Evolutionary conservation across 129 eudicot genomes (phyloP).

Genomic region (Flaveria ramosissima): DNA sequence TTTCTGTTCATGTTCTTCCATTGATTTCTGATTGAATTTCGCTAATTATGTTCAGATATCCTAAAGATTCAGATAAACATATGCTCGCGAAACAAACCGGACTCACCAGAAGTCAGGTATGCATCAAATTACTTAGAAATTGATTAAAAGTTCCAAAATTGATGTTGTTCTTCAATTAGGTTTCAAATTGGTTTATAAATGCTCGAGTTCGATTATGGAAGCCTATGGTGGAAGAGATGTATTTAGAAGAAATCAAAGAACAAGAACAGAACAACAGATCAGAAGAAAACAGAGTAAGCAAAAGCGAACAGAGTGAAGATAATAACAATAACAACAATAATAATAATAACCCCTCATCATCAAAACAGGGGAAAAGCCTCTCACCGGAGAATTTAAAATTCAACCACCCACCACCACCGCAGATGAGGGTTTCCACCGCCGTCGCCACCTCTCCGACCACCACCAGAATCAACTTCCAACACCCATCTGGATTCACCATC

Average conservation of each 20-base stretch:
- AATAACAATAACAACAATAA: conserved; percentile 14
- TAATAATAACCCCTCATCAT: conserved; percentile 15
- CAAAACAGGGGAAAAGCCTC: conserved; percentile 37
- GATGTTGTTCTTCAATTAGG: conserved; percentile 38
- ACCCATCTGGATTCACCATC: conserved; percentile 55
- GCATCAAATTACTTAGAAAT: background rate
- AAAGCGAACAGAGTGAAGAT: conserved; percentile 55
- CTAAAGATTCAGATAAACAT: conserved; percentile 87
- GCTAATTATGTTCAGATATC: conserved; percentile 52
- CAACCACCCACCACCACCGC: conserved; percentile 30
- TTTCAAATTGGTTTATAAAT: conserved; percentile 91
- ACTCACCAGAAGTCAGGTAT: conserved; percentile 91
- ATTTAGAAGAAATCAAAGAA: conserved; percentile 77
- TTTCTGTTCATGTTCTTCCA: background rate
- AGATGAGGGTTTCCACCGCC: conserved; percentile 37
- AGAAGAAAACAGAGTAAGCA: conserved; percentile 48
- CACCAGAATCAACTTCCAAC: conserved; percentile 38
- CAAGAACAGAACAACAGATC: conserved; percentile 58
- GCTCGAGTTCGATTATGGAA: conserved; percentile 97
- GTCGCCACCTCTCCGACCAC: conserved; percentile 39
- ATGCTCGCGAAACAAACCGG: conserved; percentile 95
- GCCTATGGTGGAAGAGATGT: conserved; percentile 98
- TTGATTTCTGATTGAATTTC: background rate
- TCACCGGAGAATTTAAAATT: conserved; percentile 36
- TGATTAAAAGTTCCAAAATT: background rate